Evolutionary conservation across 768 basidiomycete species (phyloP).

Genomic region (Harrya chromipes): DNA sequence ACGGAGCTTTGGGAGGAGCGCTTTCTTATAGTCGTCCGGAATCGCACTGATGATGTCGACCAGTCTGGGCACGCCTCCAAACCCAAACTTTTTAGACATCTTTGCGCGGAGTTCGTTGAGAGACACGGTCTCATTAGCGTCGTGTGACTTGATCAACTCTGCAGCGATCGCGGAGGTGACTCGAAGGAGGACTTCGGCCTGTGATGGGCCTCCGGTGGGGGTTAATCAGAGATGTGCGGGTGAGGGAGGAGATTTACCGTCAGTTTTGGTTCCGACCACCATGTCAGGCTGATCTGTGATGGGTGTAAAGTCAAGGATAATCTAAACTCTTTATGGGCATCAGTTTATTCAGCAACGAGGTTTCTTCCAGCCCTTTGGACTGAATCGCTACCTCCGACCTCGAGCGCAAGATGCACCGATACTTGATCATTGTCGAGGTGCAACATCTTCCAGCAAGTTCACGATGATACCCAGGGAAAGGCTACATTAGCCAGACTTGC

Average conservation of each 20-base stretch:
- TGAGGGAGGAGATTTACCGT: constrained; percentile 25
- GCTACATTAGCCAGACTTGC: no score
- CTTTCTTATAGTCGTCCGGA: constrained; percentile 95
- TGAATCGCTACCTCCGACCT: no score
- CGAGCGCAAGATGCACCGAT: no score
- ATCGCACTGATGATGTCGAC: constrained; percentile 99
- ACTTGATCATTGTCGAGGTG: no score
- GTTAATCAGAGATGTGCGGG: background rate
- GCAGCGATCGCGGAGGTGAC: constrained; percentile 94
- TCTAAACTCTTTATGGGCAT: no score
- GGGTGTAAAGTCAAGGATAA: no score
- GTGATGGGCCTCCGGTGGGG: constrained; percentile 59
- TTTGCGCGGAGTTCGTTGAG: constrained; percentile 85
- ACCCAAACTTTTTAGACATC: constrained; percentile 87
- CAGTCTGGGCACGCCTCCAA: constrained; percentile 83
- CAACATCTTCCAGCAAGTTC: no score
- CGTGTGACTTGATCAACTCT: constrained; percentile 87
- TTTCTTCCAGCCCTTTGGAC: no score
- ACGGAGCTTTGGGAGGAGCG: constrained; percentile 81
- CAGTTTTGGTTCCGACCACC: constrained; percentile 42
- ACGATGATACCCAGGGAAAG: no score
- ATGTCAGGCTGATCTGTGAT: constrained; percentile 6
- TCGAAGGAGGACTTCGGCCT: constrained; percentile 86
- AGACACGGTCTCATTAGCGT: constrained; percentile 72
- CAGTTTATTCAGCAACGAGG: no score